Percentiles rank a stretch among this genome's conserved stretches.
These are phyloP conservation scores for Chrysosphaeria jannelii DNA, from an alignment of 2,329 filamentous ascomycete genomes.

Conservation along the genomic window DNA sequence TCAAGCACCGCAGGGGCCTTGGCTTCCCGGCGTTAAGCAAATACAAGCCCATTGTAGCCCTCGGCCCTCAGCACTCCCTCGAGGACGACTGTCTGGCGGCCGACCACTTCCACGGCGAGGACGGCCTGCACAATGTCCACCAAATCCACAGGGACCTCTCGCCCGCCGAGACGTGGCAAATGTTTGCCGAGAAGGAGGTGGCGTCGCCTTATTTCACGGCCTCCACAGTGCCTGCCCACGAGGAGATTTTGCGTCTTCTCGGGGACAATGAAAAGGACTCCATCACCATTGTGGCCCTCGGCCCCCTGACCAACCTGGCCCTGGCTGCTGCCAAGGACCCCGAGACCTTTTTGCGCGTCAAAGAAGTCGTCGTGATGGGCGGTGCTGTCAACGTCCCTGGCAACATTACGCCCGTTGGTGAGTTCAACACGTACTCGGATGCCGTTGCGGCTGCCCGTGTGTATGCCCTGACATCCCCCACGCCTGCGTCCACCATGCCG, in stretches of 20 bases:
- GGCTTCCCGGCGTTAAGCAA: conserved; percentile 45
- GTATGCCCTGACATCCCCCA: conserved; percentile 45
- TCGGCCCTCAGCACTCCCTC: conserved; percentile 63
- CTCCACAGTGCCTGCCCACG: conserved; percentile 41
- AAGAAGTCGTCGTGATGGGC: conserved; percentile 89
- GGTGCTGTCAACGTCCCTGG: conserved; percentile 53
- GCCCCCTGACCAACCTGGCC: conserved; percentile 80
- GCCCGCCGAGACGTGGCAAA: conserved; percentile 43
- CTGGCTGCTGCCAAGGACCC: conserved; percentile 68
- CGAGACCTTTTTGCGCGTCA: conserved; percentile 62
- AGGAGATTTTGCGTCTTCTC: conserved; percentile 71
- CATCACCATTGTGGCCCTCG: conserved; percentile 70
- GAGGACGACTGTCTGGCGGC: conserved; percentile 55
- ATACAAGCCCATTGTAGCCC: conserved; percentile 55
- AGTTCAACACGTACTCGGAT: conserved; percentile 93
- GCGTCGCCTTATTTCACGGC: conserved; percentile 38
- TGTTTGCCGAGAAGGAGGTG: conserved; percentile 23
- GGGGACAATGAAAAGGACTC: conserved; percentile 55
- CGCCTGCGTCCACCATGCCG: conserved; percentile 55
- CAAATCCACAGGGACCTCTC: conserved; percentile 40
- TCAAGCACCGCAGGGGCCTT: conserved; percentile 45
- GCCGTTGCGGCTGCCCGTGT: conserved; percentile 45
- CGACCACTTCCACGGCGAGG: conserved; percentile 61
- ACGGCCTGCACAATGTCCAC: conserved; percentile 53
- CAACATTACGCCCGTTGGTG: conserved; percentile 61